These are phyloP conservation scores for Euphorbia peplus DNA, from an alignment of 345 rosid genomes.

Conservation along the genomic window DNA sequence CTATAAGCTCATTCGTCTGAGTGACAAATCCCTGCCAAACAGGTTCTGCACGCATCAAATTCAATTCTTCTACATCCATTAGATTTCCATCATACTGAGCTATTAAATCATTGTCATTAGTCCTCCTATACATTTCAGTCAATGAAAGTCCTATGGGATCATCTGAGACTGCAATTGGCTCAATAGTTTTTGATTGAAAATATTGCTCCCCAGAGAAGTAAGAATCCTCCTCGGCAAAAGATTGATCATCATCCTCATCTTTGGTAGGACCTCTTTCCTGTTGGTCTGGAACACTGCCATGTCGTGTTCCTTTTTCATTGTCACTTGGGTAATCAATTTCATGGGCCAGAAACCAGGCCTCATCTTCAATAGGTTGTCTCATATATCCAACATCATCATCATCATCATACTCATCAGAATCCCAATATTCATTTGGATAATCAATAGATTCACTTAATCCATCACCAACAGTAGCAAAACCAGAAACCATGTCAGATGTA, in stretches of 20 bases:
- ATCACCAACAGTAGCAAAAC: constrained; percentile 96
- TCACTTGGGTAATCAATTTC: constrained; percentile 99
- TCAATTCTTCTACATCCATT: constrained; percentile 81
- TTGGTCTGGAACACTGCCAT: constrained; percentile 76
- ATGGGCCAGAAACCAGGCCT: constrained; percentile 97
- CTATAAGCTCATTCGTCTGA: constrained; percentile 65
- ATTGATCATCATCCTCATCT: constrained; percentile 87
- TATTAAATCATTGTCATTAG: constrained; percentile 57
- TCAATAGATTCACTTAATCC: constrained; percentile 92
- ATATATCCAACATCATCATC: constrained; percentile 97
- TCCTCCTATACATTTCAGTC: constrained; percentile 59
- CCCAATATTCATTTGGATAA: constrained; percentile 94
- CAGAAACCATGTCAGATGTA: constrained; percentile 93
- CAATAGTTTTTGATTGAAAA: constrained; percentile 57
- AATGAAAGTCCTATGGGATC: constrained; percentile 67
- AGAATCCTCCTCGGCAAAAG: constrained; percentile 93
- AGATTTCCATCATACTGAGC: constrained; percentile 77
- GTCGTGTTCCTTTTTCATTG: constrained; percentile 86
- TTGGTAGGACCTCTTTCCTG: constrained; percentile 72
- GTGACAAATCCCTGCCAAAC: constrained; percentile 97
- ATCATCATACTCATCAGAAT: constrained; percentile 96
- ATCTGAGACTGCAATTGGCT: constrained; percentile 64
- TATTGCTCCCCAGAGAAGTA: constrained; percentile 88
- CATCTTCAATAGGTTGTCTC: constrained; percentile 98
- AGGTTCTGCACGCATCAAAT: constrained; percentile 76